Conservation (phyloP, 2,329 filamentous ascomycete genomes). For the Claviceps sp. region DNA sequence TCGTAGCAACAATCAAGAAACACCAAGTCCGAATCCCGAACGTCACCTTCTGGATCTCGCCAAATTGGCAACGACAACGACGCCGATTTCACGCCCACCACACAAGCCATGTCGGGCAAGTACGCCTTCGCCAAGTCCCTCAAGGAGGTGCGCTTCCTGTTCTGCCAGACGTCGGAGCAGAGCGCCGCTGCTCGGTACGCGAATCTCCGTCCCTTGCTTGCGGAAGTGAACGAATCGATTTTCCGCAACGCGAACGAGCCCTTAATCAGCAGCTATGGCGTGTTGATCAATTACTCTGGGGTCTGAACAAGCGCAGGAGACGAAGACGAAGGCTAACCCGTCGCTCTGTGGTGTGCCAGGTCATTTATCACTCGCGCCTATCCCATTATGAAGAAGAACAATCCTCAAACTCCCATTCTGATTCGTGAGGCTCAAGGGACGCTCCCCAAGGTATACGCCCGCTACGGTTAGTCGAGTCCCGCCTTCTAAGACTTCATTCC, state of each 20-base stretch:
- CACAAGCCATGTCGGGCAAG: constrained; percentile 69
- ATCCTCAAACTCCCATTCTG: constrained; percentile 85
- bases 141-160: constrained; percentile 93
- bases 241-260: no score
- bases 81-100: background rate
- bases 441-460: constrained; percentile 73
- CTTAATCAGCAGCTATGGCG: no score
- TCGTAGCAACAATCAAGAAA: no score
- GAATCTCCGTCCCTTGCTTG: background rate
- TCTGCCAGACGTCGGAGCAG: constrained; percentile 88
- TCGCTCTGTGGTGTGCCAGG: constrained; percentile 30
- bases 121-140: constrained; percentile 81
- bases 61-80: constrained; percentile 1
- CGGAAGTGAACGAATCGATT: no score
- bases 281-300: no score
- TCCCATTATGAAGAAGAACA: constrained; percentile 98
- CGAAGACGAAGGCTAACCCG: no score
- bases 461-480: constrained; percentile 55
- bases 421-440: constrained; percentile 83
- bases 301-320: no score
- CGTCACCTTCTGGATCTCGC: background rate
- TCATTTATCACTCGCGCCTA: constrained; percentile 84
- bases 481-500: background rate
- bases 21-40: no score
- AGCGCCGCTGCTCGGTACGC: constrained; percentile 77